Base-by-base conservation (phyloP, 306 rosid genomes). In the Cucumis hystrix region DNA sequence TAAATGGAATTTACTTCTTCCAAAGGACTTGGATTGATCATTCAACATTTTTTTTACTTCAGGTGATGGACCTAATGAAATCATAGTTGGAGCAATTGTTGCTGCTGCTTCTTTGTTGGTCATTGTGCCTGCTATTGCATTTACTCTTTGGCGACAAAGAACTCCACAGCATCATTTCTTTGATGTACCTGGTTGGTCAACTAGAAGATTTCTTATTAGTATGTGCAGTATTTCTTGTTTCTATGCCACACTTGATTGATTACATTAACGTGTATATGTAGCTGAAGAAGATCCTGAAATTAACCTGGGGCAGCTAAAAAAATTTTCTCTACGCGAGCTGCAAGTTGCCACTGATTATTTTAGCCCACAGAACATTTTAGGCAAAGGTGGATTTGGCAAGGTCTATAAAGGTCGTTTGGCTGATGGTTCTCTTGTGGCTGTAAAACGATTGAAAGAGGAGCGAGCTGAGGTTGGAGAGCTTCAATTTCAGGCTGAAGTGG, bases 201-300 rank as follows among this genome's bases (percentile, higher is more conserved):
- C 30, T 77, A 20, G 37, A 54, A 43, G 57, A 77, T 78, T 33
- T 13, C n/a, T 37, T 11, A 47, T 1, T 55, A 18, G 16, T 45
- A 18, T 47, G 39, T 58, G 25, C 58, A 8, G 51, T 66, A 80
- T 14, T 79, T 43, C 25, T 54, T 40, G 28, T 72, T 37, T 25
- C 64, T 21, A 8, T 28, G 30, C 15, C 35, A 6, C 43, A 57
- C 57, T 75, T 69, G 57, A 56, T 75, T 75, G 30, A 25, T 12
- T 21, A 75, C 66, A n/a, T 79, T 28, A 71, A 51, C 78, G 35
- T 76, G 63, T 76, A 76, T 79, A 76, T 80, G 80, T 89, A 91
- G 97, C 92, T 58, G 97, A 93, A 83, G 97, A 91, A 88, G 96
- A 87, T 87, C 98, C 94, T 49, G 97, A 91, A 86, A 94, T 94